Evolutionary conservation across 1,284 basidiomycete species (phyloP).

Genomic region (Leccinum griseonigrum): DNA sequence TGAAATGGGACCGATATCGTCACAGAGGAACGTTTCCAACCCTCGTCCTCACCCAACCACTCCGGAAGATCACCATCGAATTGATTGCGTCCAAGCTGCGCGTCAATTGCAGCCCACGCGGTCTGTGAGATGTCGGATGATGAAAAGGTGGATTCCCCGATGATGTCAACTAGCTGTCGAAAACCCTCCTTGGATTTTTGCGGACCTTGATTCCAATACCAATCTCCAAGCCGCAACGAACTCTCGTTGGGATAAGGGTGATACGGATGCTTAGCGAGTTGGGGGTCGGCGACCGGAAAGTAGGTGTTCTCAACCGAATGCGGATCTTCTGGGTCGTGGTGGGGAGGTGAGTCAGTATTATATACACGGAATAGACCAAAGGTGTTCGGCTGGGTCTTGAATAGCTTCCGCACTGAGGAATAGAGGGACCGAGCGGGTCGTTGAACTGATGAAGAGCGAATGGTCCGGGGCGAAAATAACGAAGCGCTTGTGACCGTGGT

Average conservation of each 20-base stretch:
- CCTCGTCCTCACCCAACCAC: no score
- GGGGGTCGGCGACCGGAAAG: not conserved
- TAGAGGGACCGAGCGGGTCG: not conserved
- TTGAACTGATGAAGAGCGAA: not conserved
- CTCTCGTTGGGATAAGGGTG: slow-evolving; percentile 7
- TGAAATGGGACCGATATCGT: no score
- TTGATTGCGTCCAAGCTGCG: no score
- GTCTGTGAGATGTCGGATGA: no score
- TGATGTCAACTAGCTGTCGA: not conserved
- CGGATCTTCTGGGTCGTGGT: not conserved
- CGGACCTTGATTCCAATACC: not conserved
- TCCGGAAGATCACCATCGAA: no score
- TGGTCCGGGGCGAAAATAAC: not conserved
- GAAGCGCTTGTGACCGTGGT: not conserved
- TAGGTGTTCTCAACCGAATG: not conserved
- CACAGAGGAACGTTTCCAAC: no score
- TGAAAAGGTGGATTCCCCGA: not conserved
- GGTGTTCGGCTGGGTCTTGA: not conserved
- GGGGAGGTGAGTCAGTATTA: not conserved
- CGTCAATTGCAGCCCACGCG: no score
- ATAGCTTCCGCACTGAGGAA: not conserved
- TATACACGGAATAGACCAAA: slow-evolving; percentile 7
- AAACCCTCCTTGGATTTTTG: not conserved
- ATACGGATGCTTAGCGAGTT: not conserved
- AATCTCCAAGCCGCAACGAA: not conserved